A percentile compares a stretch with the other conserved stretches of the same genome.
phyloP scores from a whole-genome alignment of 306 rosid genomes.

The Medicago lupulina region DNA sequence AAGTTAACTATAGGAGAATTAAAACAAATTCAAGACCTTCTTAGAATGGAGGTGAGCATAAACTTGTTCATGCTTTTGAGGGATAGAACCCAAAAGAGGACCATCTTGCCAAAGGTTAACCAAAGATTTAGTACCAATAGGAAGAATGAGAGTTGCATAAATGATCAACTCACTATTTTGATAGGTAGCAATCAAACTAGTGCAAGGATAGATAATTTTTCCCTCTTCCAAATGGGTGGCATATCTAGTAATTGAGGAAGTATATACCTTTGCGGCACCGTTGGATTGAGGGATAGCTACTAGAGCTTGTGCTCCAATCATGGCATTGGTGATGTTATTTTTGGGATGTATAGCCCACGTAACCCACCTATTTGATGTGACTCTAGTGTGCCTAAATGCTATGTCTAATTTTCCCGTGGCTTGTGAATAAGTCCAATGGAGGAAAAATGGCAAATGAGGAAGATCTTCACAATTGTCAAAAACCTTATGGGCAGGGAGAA shows the following conservation, averaged over 20 bases:
- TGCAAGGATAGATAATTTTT: slow-evolving; percentile 16
- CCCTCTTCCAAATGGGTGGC: slow-evolving; percentile 33
- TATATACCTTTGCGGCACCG: slow-evolving; percentile 38
- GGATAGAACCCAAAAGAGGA: slow-evolving; percentile 37
- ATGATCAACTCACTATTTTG: slow-evolving; percentile 52
- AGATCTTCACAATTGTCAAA: slow-evolving; percentile 53
- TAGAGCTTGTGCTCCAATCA: slow-evolving; percentile 65
- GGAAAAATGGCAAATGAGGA: slow-evolving; percentile 51
- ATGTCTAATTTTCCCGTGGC: slow-evolving; percentile 50
- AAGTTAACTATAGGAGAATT: background rate
- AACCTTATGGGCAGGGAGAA: slow-evolving; percentile 41
- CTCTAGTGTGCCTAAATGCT: slow-evolving; percentile 57
- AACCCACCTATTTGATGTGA: slow-evolving; percentile 56
- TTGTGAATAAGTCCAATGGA: slow-evolving; percentile 59
- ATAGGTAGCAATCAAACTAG: slow-evolving; percentile 38
- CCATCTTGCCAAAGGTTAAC: slow-evolving; percentile 74
- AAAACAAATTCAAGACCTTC: slow-evolving; percentile 50
- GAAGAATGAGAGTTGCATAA: slow-evolving; percentile 57
- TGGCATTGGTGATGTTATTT: slow-evolving; percentile 6
- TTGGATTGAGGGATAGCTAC: slow-evolving; percentile 49
- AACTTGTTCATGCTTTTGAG: background rate
- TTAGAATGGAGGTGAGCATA: slow-evolving; percentile 30
- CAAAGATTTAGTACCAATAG: slow-evolving; percentile 34
- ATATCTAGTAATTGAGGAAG: slow-evolving; percentile 5
- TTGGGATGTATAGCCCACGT: slow-evolving; percentile 71